Conservation (phyloP, 768 basidiomycete genomes). For the Collybia sp. region DNA sequence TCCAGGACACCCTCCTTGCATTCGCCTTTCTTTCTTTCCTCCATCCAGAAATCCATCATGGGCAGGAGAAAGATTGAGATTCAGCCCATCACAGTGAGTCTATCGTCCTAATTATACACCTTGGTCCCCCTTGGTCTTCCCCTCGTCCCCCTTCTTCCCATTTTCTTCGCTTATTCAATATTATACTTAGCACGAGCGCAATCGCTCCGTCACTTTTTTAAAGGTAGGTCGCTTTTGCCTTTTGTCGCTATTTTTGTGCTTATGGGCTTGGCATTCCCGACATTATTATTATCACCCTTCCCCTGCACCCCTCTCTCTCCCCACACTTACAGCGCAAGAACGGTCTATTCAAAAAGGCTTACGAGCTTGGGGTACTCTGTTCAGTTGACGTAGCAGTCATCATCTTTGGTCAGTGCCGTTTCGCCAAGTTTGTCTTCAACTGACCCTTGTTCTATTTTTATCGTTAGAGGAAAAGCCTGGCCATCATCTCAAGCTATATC, state of each 20-base stretch:
- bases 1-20: too few species aligned
- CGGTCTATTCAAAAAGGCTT: slow-evolving; percentile 75
- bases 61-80: slow-evolving; percentile 75
- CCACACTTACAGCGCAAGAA: slow-evolving; percentile 54
- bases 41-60: slow-evolving; percentile 26
- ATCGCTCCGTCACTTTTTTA: slow-evolving; percentile 71
- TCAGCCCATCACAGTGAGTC: slow-evolving; percentile 63
- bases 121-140: background rate
- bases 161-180: slow-evolving; percentile 10
- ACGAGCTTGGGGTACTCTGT: slow-evolving; percentile 74
- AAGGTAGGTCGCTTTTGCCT: slow-evolving; percentile 40
- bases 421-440: slow-evolving; percentile 1
- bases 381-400: slow-evolving; percentile 73
- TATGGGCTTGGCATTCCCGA: slow-evolving; percentile 2
- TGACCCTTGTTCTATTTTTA: slow-evolving; percentile 18
- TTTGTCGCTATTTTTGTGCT: background rate
- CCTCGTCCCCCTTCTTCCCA: background rate
- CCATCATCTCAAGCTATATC: background rate
- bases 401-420: slow-evolving; percentile 53
- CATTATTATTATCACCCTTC: background rate
- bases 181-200: slow-evolving; percentile 60
- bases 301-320: background rate
- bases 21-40: too few species aligned
- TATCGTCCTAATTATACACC: background rate
- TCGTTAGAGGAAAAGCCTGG: slow-evolving; percentile 53